phyloP scores from a whole-genome alignment of 164 flowering plant species.

The Euptelea pleiosperma region DNA sequence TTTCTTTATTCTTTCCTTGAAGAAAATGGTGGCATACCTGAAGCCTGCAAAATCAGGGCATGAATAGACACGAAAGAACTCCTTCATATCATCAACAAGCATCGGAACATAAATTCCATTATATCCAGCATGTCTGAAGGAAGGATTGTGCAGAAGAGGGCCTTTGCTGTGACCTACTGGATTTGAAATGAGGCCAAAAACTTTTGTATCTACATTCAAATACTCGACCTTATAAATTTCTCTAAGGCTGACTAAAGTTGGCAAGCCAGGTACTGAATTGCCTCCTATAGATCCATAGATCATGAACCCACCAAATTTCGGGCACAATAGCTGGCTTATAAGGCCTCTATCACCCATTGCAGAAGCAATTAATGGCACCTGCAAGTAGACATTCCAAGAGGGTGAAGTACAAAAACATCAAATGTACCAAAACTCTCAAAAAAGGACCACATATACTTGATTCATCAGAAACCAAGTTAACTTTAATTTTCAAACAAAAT shows the following conservation, averaged over 20 bases:
- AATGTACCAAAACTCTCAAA: too few species aligned
- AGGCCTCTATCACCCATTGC: constrained; percentile 50
- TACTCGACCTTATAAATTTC: constrained; percentile 34
- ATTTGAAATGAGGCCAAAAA: constrained; percentile 53
- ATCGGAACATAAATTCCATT: constrained; percentile 52
- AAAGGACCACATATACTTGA: too few species aligned
- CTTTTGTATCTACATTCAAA: constrained; percentile 35
- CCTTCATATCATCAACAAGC: constrained; percentile 41
- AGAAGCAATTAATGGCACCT: constrained; percentile 51
- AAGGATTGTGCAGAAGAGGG: constrained; percentile 46
- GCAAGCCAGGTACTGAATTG: constrained; percentile 41
- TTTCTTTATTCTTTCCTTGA: neutral
- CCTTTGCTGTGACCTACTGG: constrained; percentile 60
- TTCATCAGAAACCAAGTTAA: too few species aligned
- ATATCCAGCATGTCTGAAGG: constrained; percentile 39
- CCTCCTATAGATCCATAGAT: constrained; percentile 38
- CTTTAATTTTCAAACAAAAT: too few species aligned
- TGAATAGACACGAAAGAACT: constrained; percentile 36
- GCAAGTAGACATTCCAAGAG: constrained; percentile 10
- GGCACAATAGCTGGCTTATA: constrained; percentile 44
- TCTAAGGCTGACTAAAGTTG: constrained; percentile 35
- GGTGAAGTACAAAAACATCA: neutral
- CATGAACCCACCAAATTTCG: constrained; percentile 48
- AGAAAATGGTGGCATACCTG: constrained; percentile 26
- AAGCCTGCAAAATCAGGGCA: constrained; percentile 47